A percentile compares a stretch with the other conserved stretches of the same genome.
phyloP scores from a whole-genome alignment of 495 filamentous ascomycete genomes.

The Opeltia flavorubescens region DNA sequence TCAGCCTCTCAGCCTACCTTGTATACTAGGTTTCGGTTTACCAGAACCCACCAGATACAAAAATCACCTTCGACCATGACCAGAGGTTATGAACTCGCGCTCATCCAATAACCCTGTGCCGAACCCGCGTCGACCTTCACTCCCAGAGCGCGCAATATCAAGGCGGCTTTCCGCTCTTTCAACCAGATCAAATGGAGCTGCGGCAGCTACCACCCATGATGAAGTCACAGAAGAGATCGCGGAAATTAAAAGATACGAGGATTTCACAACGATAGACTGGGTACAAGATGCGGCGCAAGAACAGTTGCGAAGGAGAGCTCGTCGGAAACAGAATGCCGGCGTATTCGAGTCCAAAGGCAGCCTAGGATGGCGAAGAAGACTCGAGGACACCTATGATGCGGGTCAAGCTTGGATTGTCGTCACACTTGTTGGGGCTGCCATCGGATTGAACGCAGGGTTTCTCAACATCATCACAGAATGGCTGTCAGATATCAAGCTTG shows the following conservation, averaged over 20 bases:
- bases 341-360: conserved; percentile 61
- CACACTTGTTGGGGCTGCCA: conserved; percentile 80
- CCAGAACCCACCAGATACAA: background rate
- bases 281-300: conserved; percentile 93
- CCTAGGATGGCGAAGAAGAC: conserved; percentile 66
- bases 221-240: conserved; percentile 89
- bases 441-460: conserved; percentile 85
- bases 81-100: conserved; percentile 51
- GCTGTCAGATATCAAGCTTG: conserved; percentile 89
- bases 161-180: conserved; percentile 64
- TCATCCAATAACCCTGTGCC: conserved; percentile 41
- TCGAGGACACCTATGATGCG: conserved; percentile 84
- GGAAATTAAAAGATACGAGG: conserved; percentile 94
- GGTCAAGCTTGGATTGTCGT: conserved; percentile 98
- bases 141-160: conserved; percentile 38
- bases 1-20: too few relatives aligned
- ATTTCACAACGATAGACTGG: conserved; percentile 99
- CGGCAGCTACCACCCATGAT: conserved; percentile 26
- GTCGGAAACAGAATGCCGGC: conserved; percentile 56
- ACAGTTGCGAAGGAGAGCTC: conserved; percentile 63
- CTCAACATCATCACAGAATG: conserved; percentile 95
- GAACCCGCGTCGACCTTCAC: conserved; percentile 40
- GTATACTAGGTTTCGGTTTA: too few relatives aligned
- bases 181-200: conserved; percentile 36
- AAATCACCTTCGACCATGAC: conserved; percentile 9